Percentiles rank a stretch among this genome's conserved stretches.
Evolutionary conservation across 1,139 yeast genomes (phyloP).

Genomic region (Yamadazyma membranifaciens): DNA sequence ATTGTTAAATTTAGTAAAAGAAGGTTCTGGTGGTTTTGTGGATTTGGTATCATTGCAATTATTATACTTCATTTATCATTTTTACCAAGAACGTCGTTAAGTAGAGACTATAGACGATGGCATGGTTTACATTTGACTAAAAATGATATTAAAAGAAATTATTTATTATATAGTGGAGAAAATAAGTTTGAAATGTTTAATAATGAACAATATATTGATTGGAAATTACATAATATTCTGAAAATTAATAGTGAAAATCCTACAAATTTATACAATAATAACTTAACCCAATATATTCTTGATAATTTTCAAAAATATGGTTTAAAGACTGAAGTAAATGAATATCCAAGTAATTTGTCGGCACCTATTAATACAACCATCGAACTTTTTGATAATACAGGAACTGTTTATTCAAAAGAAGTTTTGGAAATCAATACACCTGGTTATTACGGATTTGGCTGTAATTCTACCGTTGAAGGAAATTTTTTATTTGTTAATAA

Average conservation of each 20-base stretch:
- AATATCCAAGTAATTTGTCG: conserved; percentile 19
- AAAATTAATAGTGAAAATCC: conserved; percentile 16
- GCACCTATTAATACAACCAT: conserved; percentile 27
- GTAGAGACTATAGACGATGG: conserved; percentile 76
- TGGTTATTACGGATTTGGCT: conserved; percentile 34
- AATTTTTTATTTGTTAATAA: conserved; percentile 30
- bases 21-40: conserved; percentile 53
- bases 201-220: conserved; percentile 28
- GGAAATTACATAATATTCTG: conserved; percentile 27
- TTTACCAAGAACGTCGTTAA: conserved; percentile 81
- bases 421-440: conserved; percentile 36
- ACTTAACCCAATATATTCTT: conserved; percentile 26
- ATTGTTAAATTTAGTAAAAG: conserved; percentile 24
- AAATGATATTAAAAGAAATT: conserved; percentile 58
- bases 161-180: conserved; percentile 24
- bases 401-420: conserved; percentile 25
- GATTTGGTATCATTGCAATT: conserved; percentile 53
- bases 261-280: conserved; percentile 26
- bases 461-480: conserved; percentile 24
- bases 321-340: conserved; percentile 22
- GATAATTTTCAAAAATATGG: conserved; percentile 28
- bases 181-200: conserved; percentile 22
- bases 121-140: conserved; percentile 64
- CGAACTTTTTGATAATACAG: conserved; percentile 23
- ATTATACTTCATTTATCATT: conserved; percentile 67